Conservation (phyloP, 2,329 filamentous ascomycete genomes). For the Aspergillus costaricaensis region DNA sequence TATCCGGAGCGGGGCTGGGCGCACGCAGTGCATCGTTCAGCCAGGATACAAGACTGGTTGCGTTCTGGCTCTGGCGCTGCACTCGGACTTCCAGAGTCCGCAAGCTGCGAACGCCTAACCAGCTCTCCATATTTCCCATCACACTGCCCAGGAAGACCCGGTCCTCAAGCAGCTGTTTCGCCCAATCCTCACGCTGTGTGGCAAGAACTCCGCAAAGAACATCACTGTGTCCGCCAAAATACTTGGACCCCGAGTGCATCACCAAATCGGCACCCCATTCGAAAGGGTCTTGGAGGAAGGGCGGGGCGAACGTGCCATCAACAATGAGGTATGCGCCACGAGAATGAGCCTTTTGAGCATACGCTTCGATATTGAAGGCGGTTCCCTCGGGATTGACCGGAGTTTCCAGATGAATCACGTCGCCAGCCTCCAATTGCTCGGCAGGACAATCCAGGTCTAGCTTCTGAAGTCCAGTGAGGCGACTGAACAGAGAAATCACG, state of each 20-base stretch:
- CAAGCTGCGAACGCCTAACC: slow-evolving; percentile 84
- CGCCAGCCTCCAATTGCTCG: slow-evolving; percentile 69
- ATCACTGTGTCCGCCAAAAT: slow-evolving; percentile 93
- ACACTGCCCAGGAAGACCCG: slow-evolving; percentile 77
- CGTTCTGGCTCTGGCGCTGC: slow-evolving; percentile 70
- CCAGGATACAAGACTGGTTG: slow-evolving; percentile 71
- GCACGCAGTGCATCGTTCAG: slow-evolving; percentile 56
- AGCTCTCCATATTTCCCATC: slow-evolving; percentile 87
- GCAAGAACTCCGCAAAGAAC: slow-evolving; percentile 84
- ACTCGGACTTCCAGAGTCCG: slow-evolving; percentile 85
- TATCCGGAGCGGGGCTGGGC: slow-evolving; percentile 39
- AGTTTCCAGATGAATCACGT: slow-evolving; percentile 89
- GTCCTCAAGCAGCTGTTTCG: slow-evolving; percentile 64
- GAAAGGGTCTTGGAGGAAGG: slow-evolving; percentile 85
- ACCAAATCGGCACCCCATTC: slow-evolving; percentile 77
- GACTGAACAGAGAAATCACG: slow-evolving; percentile 71
- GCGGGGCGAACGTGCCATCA: slow-evolving; percentile 90
- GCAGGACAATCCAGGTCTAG: slow-evolving; percentile 70
- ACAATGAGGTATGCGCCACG: slow-evolving; percentile 77
- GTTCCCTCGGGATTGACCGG: slow-evolving; percentile 89
- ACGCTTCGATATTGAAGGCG: slow-evolving; percentile 71
- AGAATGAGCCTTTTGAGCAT: slow-evolving; percentile 70
- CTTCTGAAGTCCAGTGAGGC: slow-evolving; percentile 73
- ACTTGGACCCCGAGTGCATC: slow-evolving; percentile 95
- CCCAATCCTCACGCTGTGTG: slow-evolving; percentile 62